These are phyloP conservation scores for Serendipita vermifera DNA, from an alignment of 768 basidiomycete species.

Conservation along the genomic window DNA sequence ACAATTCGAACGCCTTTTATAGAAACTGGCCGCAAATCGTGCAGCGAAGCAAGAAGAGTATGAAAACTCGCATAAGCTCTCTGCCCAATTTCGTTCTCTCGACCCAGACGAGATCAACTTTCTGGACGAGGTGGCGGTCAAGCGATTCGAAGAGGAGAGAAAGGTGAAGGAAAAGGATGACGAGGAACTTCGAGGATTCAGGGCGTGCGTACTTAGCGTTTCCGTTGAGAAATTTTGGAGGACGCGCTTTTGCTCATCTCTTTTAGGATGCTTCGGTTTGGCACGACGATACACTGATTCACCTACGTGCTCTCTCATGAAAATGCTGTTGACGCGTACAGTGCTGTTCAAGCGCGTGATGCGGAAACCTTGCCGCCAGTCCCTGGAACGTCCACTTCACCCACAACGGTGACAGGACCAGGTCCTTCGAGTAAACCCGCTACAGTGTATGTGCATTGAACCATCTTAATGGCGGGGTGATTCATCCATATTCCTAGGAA, in stretches of 20 bases:
- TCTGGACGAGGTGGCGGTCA: slow-evolving; percentile 67
- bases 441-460: too few relatives aligned
- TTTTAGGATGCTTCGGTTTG: slow-evolving; percentile 3
- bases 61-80: slow-evolving; percentile 79
- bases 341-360: slow-evolving; percentile 5
- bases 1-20: slow-evolving; percentile 16
- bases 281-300: too few relatives aligned
- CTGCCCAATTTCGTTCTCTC: slow-evolving; percentile 64
- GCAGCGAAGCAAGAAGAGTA: slow-evolving; percentile 87
- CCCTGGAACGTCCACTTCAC: neutral
- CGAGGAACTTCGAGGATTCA: slow-evolving; percentile 65
- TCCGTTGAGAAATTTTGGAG: neutral
- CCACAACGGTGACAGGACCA: neutral
- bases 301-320: too few relatives aligned
- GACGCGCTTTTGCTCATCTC: neutral
- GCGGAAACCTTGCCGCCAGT: too few relatives aligned
- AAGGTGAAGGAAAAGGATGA: slow-evolving; percentile 61
- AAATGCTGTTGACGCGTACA: too few relatives aligned
- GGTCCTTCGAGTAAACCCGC: neutral
- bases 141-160: slow-evolving; percentile 62
- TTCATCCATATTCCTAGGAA: too few relatives aligned
- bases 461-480: too few relatives aligned
- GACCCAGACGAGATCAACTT: slow-evolving; percentile 89
- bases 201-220: slow-evolving; percentile 39
- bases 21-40: slow-evolving; percentile 87